phyloP scores from a whole-genome alignment of 1,139 yeast species.

The Yamadazyma spencermartinsiae region DNA sequence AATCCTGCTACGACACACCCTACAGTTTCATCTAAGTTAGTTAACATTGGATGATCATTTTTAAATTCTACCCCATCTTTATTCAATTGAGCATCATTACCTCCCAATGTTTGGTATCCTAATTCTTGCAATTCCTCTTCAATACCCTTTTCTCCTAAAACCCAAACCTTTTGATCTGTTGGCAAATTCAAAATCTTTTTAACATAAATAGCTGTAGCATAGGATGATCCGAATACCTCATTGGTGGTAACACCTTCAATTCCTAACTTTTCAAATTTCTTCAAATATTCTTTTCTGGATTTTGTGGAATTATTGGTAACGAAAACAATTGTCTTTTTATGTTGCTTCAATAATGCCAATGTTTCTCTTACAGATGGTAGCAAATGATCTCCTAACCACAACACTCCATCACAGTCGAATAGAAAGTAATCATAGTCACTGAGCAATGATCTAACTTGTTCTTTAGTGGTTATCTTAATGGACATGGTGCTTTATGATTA shows the following conservation, averaged over 20 bases:
- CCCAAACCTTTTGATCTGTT: constrained; percentile 56
- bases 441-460: constrained; percentile 21
- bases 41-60: constrained; percentile 32
- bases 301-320: constrained; percentile 96
- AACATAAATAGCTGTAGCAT: constrained; percentile 86
- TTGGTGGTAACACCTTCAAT: constrained; percentile 58
- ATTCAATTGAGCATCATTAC: constrained; percentile 34
- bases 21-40: constrained; percentile 63
- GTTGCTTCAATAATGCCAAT: constrained; percentile 30
- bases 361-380: constrained; percentile 44
- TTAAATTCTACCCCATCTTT: constrained; percentile 35
- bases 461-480: constrained; percentile 17
- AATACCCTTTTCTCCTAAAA: constrained; percentile 48
- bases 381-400: constrained; percentile 50
- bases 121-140: constrained; percentile 43
- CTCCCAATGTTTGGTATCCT: constrained; percentile 46
- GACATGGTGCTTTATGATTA: constrained; percentile 19
- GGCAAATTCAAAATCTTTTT: constrained; percentile 70
- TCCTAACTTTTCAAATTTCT: constrained; percentile 77
- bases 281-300: constrained; percentile 72
- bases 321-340: constrained; percentile 67
- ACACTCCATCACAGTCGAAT: constrained; percentile 51
- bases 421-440: constrained; percentile 41
- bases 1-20: constrained; percentile 92
- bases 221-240: constrained; percentile 89